These are phyloP conservation scores for Plasmodium inui DNA, from an alignment of 169 alveolate genomes.

Conservation along the genomic window DNA sequence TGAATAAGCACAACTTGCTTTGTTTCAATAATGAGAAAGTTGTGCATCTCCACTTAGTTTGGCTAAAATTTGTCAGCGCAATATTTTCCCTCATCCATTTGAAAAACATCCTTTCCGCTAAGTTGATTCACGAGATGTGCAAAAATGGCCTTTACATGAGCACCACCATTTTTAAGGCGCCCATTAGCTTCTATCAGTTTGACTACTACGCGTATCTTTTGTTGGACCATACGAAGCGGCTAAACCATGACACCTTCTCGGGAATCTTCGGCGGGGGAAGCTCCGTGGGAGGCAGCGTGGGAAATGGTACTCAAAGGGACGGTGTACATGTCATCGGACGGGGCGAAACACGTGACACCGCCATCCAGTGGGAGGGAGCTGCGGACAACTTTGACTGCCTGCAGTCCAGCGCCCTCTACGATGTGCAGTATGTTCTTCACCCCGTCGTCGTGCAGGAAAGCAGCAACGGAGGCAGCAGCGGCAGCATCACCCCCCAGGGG, in stretches of 20 bases:
- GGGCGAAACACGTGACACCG: neutral
- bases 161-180: constrained; percentile 34
- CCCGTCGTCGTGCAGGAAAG: constrained; percentile 29
- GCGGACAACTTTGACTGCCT: constrained; percentile 13
- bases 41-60: constrained; percentile 26
- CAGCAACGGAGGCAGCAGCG: neutral
- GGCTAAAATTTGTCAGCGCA: constrained; percentile 37
- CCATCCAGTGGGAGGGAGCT: neutral
- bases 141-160: constrained; percentile 35
- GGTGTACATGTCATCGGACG: no score
- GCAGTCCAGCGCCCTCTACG: constrained; percentile 32
- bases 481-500: neutral
- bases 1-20: constrained; percentile 1
- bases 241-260: constrained; percentile 3
- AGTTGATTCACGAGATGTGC: constrained; percentile 32
- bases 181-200: constrained; percentile 39
- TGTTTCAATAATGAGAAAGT: constrained; percentile 42
- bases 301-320: no score
- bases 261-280: neutral
- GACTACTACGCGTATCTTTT: constrained; percentile 42
- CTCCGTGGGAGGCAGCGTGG: neutral
- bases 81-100: constrained; percentile 30
- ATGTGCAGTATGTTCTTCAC: constrained; percentile 29
- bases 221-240: constrained; percentile 23
- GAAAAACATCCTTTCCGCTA: constrained; percentile 29